Conservation (phyloP, 2,329 filamentous ascomycete genomes). For the Claviceps sp. region DNA sequence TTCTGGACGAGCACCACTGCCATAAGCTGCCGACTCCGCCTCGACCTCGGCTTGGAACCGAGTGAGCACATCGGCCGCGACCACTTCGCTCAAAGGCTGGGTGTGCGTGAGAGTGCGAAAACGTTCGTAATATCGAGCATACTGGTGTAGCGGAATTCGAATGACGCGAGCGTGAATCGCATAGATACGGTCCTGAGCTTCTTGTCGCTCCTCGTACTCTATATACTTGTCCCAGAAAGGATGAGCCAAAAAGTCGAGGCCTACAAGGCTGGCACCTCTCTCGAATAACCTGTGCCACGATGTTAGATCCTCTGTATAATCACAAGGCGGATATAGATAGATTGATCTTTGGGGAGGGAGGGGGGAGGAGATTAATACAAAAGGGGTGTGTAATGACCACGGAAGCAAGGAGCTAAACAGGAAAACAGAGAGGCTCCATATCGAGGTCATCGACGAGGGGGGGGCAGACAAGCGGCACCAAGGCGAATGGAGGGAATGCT, state of each 20-base stretch:
- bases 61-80: slow-evolving; percentile 51
- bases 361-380: slow-evolving; percentile 43
- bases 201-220: slow-evolving; percentile 86
- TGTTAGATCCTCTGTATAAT: slow-evolving; percentile 13
- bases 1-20: slow-evolving; percentile 46
- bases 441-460: slow-evolving; percentile 18
- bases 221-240: slow-evolving; percentile 99
- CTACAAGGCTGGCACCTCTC: slow-evolving; percentile 70
- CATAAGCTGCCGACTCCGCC: slow-evolving; percentile 42
- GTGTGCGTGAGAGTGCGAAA: slow-evolving; percentile 66
- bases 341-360: slow-evolving; percentile 3
- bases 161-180: slow-evolving; percentile 71
- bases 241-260: slow-evolving; percentile 85
- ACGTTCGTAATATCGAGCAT: slow-evolving; percentile 85
- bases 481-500: slow-evolving; percentile 23
- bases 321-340: not conserved
- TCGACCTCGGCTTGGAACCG: slow-evolving; percentile 62
- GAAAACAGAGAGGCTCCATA: slow-evolving; percentile 18
- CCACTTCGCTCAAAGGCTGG: slow-evolving; percentile 60
- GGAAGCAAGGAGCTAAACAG: slow-evolving; percentile 38
- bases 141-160: slow-evolving; percentile 88
- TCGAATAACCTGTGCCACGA: slow-evolving; percentile 69
- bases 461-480: slow-evolving; percentile 14
- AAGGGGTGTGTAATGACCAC: slow-evolving; percentile 28
- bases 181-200: slow-evolving; percentile 74